Evolutionary conservation across 1,284 basidiomycete genomes (phyloP), one percentile per base, ranked within the genome.

Genomic region (Moesziomyces sp.): DNA sequence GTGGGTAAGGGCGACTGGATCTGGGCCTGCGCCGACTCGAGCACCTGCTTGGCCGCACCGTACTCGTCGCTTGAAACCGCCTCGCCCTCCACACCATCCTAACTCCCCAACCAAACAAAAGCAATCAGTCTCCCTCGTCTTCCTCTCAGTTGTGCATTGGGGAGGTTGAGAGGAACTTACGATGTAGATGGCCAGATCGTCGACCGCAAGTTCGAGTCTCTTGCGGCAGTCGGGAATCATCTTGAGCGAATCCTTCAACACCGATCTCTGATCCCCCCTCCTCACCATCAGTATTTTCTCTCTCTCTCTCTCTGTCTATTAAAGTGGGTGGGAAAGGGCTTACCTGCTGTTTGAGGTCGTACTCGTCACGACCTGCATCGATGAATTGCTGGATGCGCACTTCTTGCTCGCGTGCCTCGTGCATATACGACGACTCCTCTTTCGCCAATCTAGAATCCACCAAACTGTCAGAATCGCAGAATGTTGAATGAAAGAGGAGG

Each of bases 151-250:
- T 33, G 21, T 21, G 21, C 21, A 21, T 21, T 21, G 21, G 21
- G 21, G 2, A 23, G 33, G 5, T 14, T 28, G 18, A 35, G 40
- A 26, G 21, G 23, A 14, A 76, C 76, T 55, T 65, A 79, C 78
- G 14, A 77, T 7, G 42, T 68, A 62, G n/a, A 45, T 40, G 11
- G 54, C 6, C 18, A 80, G 53, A 16, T 80, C 78, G 46, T 72
- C 71, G 1, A 53, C 50, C 0, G 75, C 77, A 0, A 62, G 13
- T 18, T 77, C 63, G 3, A 80, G 45, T 0, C 78, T 40, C 47
- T 63, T 76, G 13, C 60, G 52, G 21, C 77, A 77, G 47, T 80
- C 78, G 3, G 78, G 78, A 18, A 80, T 64, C 78, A 80, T 80
- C 40, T 80, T 76, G 9, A 63, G 44, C 24, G 68, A 66, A 51